phyloP scores from a whole-genome alignment of 106 monocot species.

The Phalaenopsis equestris region DNA sequence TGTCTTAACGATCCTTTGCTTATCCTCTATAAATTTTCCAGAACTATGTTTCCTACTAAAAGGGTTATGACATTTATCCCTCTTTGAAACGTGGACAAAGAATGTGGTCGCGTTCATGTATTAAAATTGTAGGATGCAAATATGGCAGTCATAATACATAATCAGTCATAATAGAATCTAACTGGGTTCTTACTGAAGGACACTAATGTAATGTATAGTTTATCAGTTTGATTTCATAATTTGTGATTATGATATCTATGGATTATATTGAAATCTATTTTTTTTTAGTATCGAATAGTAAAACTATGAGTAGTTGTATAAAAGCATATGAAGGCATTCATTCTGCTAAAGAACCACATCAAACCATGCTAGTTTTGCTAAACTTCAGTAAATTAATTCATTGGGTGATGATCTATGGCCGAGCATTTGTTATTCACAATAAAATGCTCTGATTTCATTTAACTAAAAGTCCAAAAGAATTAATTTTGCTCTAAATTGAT shows the following conservation, averaged over 20 bases:
- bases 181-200: no score
- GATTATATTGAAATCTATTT: not conserved
- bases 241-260: not conserved
- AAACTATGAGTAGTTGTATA: not conserved
- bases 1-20: no score
- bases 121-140: no score
- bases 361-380: not conserved
- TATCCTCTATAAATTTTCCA: no score
- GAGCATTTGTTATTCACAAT: not conserved
- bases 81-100: no score
- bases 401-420: not conserved
- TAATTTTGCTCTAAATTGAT: constrained; percentile 1
- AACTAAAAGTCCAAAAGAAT: not conserved
- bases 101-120: no score
- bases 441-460: not conserved
- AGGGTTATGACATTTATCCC: no score
- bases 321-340: not conserved
- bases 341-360: not conserved
- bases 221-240: no score
- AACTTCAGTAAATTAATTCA: not conserved
- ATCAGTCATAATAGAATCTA: no score
- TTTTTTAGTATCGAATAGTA: not conserved
- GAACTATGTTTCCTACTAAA: no score
- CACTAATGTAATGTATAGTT: no score
- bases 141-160: no score